phyloP scores from a whole-genome alignment of 1,139 yeast species.

The Starmera stellimalicola region DNA sequence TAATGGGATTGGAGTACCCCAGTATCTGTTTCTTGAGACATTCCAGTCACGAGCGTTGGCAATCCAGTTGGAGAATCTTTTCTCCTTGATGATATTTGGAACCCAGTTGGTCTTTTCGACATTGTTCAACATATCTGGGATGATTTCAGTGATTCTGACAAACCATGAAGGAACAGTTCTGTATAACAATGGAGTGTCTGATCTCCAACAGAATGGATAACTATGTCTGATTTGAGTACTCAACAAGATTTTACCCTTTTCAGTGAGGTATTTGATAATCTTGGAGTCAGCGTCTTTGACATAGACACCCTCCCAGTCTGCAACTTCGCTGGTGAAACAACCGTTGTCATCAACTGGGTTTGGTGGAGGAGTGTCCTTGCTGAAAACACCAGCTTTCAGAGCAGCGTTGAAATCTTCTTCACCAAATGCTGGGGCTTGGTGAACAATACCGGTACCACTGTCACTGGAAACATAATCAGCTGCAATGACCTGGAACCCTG shows the following conservation, averaged over 20 bases:
- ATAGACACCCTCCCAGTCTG: slow-evolving; percentile 71
- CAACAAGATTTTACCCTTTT: slow-evolving; percentile 63
- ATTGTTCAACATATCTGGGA: slow-evolving; percentile 83
- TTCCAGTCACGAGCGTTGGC: slow-evolving; percentile 99
- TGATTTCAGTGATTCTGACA: slow-evolving; percentile 75
- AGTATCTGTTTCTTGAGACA: slow-evolving; percentile 93
- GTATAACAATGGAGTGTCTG: slow-evolving; percentile 94
- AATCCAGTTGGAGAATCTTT: slow-evolving; percentile 95
- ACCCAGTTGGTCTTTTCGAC: slow-evolving; percentile 92
- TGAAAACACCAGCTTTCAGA: slow-evolving; percentile 63
- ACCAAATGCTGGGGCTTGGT: slow-evolving; percentile 98
- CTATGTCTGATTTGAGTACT: slow-evolving; percentile 86
- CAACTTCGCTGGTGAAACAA: slow-evolving; percentile 62
- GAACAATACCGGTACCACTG: slow-evolving; percentile 98
- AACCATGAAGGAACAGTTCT: slow-evolving; percentile 99
- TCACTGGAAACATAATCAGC: slow-evolving; percentile 86
- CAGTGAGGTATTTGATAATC: slow-evolving; percentile 78
- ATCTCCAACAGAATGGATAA: slow-evolving; percentile 99
- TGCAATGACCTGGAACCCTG: slow-evolving; percentile 72
- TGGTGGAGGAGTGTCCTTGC: slow-evolving; percentile 66
- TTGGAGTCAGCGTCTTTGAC: slow-evolving; percentile 94
- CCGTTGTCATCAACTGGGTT: slow-evolving; percentile 94
- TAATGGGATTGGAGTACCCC: slow-evolving; percentile 99
- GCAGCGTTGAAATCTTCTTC: slow-evolving; percentile 93
- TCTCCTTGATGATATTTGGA: slow-evolving; percentile 81